phyloP scores from a whole-genome alignment of 495 filamentous ascomycete species.

The Mycothermus thermophilus region DNA sequence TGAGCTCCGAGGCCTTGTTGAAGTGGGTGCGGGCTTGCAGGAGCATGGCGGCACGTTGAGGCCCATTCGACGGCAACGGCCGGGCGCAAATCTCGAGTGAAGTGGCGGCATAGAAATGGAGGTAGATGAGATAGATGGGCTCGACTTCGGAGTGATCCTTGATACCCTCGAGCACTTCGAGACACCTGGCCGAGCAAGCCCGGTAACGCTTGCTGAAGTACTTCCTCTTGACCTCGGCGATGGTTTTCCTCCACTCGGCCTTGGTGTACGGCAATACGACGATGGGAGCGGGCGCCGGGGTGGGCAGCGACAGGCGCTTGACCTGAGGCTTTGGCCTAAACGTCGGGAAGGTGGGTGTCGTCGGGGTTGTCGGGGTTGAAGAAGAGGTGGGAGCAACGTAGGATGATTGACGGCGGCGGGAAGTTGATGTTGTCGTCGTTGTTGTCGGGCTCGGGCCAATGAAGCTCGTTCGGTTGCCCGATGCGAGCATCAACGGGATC shows the following conservation, averaged over 20 bases:
- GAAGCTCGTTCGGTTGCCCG: conserved; percentile 15
- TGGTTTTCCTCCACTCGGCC: conserved; percentile 29
- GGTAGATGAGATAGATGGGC: conserved; percentile 37
- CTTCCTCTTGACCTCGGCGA: conserved; percentile 33
- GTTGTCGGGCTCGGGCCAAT: conserved; percentile 5
- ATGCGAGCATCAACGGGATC: conserved; percentile 20
- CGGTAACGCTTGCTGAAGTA: conserved; percentile 32
- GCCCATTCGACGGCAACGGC: conserved; percentile 28
- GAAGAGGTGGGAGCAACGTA: neutral
- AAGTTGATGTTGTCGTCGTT: neutral
- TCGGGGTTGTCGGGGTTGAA: conserved; percentile 2
- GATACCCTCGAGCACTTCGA: conserved; percentile 32
- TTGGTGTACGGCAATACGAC: conserved; percentile 14
- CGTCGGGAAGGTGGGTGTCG: conserved; percentile 2
- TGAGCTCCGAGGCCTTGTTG: conserved; percentile 27
- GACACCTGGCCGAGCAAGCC: conserved; percentile 31
- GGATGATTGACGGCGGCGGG: neutral
- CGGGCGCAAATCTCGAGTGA: conserved; percentile 39
- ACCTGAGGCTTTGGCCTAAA: neutral
- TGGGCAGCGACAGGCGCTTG: conserved; percentile 13
- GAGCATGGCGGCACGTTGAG: conserved; percentile 31
- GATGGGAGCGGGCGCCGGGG: conserved; percentile 9
- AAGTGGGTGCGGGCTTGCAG: conserved; percentile 36
- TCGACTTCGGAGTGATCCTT: conserved; percentile 28
- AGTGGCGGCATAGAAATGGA: conserved; percentile 41